These are phyloP conservation scores for Helotiales sp. DNA, from an alignment of 2,329 filamentous ascomycete species.

Conservation along the genomic window DNA sequence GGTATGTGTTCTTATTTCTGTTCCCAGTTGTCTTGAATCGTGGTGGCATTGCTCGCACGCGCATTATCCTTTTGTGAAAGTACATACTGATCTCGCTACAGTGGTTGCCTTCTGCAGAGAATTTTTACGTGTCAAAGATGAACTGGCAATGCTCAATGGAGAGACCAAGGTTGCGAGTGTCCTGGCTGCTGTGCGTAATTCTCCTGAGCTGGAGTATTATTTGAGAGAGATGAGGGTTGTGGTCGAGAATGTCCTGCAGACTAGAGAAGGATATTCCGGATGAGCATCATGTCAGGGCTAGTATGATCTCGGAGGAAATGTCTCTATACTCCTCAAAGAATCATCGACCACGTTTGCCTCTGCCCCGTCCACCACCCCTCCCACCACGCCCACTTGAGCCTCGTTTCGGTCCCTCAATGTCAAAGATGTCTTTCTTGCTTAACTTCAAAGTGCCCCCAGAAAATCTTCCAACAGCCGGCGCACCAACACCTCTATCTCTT, in stretches of 20 bases:
- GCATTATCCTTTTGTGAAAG: no score
- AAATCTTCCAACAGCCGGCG: conserved; percentile 78
- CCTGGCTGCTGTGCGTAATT: neutral
- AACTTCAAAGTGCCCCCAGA: conserved; percentile 76
- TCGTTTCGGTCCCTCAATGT: conserved; percentile 59
- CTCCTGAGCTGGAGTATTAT: neutral
- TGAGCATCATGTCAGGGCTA: no score
- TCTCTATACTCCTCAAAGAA: neutral
- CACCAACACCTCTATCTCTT: conserved; percentile 66
- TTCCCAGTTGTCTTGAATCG: no score
- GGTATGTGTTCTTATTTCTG: no score
- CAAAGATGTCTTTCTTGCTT: conserved; percentile 73
- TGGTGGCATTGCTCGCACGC: no score
- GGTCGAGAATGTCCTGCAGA: neutral
- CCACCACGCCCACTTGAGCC: conserved; percentile 34
- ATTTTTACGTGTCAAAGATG: no score
- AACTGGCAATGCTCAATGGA: no score
- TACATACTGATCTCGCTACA: no score
- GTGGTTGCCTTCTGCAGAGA: no score
- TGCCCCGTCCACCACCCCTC: conserved; percentile 30
- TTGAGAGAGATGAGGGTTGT: neutral
- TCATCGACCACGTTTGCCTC: conserved; percentile 22
- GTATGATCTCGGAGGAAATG: no score
- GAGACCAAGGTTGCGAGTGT: neutral
- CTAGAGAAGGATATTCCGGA: no score